Evolutionary conservation across 2,329 filamentous ascomycete genomes (phyloP).

Genomic region (Biscogniauxia marginata): DNA sequence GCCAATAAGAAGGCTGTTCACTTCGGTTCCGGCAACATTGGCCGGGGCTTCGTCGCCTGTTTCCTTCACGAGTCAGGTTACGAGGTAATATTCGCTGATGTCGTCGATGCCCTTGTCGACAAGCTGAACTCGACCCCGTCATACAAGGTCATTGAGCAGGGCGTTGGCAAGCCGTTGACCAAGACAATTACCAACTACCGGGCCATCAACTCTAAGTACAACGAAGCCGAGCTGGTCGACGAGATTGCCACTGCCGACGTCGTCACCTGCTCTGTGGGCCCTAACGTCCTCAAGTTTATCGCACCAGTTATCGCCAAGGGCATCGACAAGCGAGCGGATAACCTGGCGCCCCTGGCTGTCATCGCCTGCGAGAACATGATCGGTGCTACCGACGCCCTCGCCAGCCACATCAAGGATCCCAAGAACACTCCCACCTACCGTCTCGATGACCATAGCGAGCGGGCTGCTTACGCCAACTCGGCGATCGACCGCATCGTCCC

Average conservation of each 20-base stretch:
- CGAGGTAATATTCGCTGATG: conserved; percentile 95
- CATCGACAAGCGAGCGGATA: conserved; percentile 70
- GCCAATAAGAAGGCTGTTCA: conserved; percentile 69
- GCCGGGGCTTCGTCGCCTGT: conserved; percentile 81
- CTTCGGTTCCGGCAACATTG: conserved; percentile 85
- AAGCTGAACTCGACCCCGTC: conserved; percentile 70
- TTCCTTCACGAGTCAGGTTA: conserved; percentile 94
- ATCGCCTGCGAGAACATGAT: conserved; percentile 99
- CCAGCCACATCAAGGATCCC: conserved; percentile 73
- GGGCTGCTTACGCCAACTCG: conserved; percentile 92
- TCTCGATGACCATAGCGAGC: conserved; percentile 65
- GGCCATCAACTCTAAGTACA: conserved; percentile 89
- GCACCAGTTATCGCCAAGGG: conserved; percentile 94
- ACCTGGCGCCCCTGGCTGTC: conserved; percentile 71
- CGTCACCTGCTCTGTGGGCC: conserved; percentile 95
- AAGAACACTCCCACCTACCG: conserved; percentile 68
- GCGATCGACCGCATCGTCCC: conserved; percentile 98
- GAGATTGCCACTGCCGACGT: conserved; percentile 86
- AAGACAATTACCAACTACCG: conserved; percentile 93
- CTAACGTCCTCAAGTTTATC: conserved; percentile 94
- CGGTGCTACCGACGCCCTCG: conserved; percentile 86
- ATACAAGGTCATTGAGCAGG: conserved; percentile 93
- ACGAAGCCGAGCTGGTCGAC: conserved; percentile 77
- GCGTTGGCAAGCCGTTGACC: conserved; percentile 67
- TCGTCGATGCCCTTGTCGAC: conserved; percentile 80